Evolutionary conservation across 2,329 filamentous ascomycete genomes (phyloP).

Genomic region (Apiospora phragmitis): DNA sequence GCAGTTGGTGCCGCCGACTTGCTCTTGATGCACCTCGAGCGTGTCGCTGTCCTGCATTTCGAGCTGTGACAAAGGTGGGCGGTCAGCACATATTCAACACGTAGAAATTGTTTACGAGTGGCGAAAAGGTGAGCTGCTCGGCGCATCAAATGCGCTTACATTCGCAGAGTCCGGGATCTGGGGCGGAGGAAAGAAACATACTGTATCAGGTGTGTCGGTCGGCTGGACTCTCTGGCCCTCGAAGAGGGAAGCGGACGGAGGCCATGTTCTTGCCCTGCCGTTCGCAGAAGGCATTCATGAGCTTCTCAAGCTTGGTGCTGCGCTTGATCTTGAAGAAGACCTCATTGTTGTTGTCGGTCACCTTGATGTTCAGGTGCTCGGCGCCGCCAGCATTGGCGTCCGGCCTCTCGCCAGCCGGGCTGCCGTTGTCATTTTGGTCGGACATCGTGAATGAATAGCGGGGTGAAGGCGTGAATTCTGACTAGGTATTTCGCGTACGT

Average conservation of each 20-base stretch:
- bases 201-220: conserved; percentile 85
- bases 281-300: conserved; percentile 98
- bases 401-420: conserved; percentile 41
- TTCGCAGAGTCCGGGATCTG: not conserved
- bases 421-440: conserved; percentile 52
- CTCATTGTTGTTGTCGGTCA: conserved; percentile 99
- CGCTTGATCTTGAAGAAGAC: conserved; percentile 99
- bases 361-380: conserved; percentile 98
- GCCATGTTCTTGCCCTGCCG: conserved; percentile 84
- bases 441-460: conserved; percentile 42
- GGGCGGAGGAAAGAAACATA: conserved; percentile 51
- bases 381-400: conserved; percentile 47
- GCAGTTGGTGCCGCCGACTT: conserved; percentile 73
- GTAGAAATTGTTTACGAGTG: not conserved
- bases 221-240: conserved; percentile 92
- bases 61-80: conserved; percentile 57
- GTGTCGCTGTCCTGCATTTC: conserved; percentile 97
- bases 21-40: conserved; percentile 96
- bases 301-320: conserved; percentile 90
- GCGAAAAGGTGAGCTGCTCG: not conserved
- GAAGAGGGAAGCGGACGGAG: conserved; percentile 90
- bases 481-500: not conserved
- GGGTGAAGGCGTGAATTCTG: not conserved
- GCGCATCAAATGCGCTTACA: not conserved
- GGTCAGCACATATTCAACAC: not conserved